Base-by-base conservation (phyloP, 2,329 filamentous ascomycete genomes). In the Cytospora mali region DNA sequence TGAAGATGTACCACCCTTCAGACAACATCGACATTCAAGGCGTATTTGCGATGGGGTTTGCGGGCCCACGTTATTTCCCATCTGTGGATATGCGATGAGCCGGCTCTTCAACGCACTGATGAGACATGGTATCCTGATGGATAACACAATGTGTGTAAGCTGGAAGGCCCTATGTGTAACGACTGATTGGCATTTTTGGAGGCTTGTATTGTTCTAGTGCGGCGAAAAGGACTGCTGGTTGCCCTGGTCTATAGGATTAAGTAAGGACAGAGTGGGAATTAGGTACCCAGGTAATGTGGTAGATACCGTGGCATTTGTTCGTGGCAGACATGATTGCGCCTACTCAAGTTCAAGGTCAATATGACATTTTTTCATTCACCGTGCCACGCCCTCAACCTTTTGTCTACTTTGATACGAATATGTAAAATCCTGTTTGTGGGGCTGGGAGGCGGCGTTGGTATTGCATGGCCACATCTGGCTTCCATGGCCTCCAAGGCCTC, bases 21-120 rank as follows among this genome's bases (percentile, higher is more conserved):
- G 80, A 80, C 63, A 55, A 48, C 18, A 96, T 97, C 67, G 93
- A 97, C 72, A 92, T 98, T 46, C 90, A 97, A 74, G 92, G 89
- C 52, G 88, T 97, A 27, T 84, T 93, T 62, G 90, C 88, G 1
- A 88, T 90, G 70, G 94, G 94, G 0, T 97, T 88, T 75, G 91
- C 92, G 0, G 94, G 94, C 5, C 90, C 91, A 11, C 85, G 93
- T 64, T 97, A 88, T 74, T 95, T 96, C 71, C 91, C 92, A 9
- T 84, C 88, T 3, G 76, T 88, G 29, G 82, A 89, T 51, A 72
- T 89, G 68, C 79, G 84, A 66, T 91, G 73, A 77, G 39, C n/a
- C 21, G 9, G 9, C 9, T 46, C 42, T 23, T n/a, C 42, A 46
- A 10, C 35, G 35, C 7, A 46, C 42, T 23, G n/a, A 2, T 23